Base-by-base conservation (phyloP, 352 stramenopile genomes). In the Phytophthora constricta region DNA sequence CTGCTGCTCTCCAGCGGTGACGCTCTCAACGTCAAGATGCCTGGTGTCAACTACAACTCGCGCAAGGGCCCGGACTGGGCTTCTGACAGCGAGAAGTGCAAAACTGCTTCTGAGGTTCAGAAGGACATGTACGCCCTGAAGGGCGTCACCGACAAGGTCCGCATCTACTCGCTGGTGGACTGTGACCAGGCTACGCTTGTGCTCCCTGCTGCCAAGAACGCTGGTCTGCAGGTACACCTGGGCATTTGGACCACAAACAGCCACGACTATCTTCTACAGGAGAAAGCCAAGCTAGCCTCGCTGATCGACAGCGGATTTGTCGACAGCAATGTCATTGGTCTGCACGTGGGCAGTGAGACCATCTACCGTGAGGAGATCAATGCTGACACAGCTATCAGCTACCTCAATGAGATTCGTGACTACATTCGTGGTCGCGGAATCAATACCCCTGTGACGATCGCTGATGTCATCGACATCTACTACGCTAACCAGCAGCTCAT, bases 11-110 rank as follows among this genome's bases (percentile, higher is more conserved):
- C 45, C 11, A 45, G 52, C 31, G 43, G 41, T 34, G 47, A 78
- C 42, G 73, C 66, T 47, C 65, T 80, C 60, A 77, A 79, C 57
- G 74, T 83, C 50, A 72, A 66, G 39, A 62, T 90, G 54, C 79
- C 85, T 27, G 83, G 80, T 28, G 68, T 91, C 67, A 89, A 91
- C 79, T 91, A 89, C 69, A 89, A 89, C 74, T 70, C 75, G 22
- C 80, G 80, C 51, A 81, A 79, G 45, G 77, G 65, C 0, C 57
- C 70, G 10, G 79, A 88, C 56, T 89, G 77, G 75, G 62, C 61
- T 0, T 2, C 69, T 9, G 22, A 58, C 16, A 52, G 46, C 9
- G 14, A 70, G 23, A 60, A 59, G 10, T 91, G 80, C 70, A 89
- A 88, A 58, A 67, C 55, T 14, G 23, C 33, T 13, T 34, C 60